Base-by-base conservation (phyloP, 371 early-diverging fungal genomes). In the Chytridiales sp. region DNA sequence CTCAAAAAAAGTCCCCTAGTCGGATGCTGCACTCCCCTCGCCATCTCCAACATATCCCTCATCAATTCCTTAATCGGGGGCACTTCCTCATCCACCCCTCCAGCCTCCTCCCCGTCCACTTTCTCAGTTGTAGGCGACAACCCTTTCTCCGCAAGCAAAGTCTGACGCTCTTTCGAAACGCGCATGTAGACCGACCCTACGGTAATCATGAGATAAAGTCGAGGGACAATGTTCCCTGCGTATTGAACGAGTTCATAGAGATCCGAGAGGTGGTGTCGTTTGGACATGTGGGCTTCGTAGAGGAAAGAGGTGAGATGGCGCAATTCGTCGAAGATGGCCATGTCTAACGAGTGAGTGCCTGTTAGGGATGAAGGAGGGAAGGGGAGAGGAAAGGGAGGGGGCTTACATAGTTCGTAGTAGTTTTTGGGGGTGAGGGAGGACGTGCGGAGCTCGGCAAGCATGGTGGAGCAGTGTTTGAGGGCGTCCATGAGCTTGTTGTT, bases 31-130 rank as follows among this genome's bases (percentile, higher is more conserved):
- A 97, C 95, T 58, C 97, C 98, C 36, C 94, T 80, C 4, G 88
- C 66, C 98, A 97, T 97, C 69, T 96, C 97, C 76, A 96, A 83
- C 95, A 97, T 93, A 73, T 97, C 98, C 63, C 87, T 82, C 92
- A 97, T 91, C 52, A 97, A 84, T 64, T 94, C 95, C 64, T 88
- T 87, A 21, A 93, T 87, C 4, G 97, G 97, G 8, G 95, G 78
- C 0, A 77, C 72, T 36, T 79, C 75, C 24, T 70, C 75, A 15
- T 66, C 67, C 21, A 70, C 48, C n/a, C 36, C 65, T 4, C 56
- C 58, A 26, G 6, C 55, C 31, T 34, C 56, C 5, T 34, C 61
- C 19, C 42, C 47, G 21, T 39, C 31, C 31, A 24, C 35, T 2
- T 22, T 15, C 21, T 55, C 29, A 4, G 26, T 42, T 21, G 51